Percentiles rank a stretch among this genome's conserved stretches.
Evolutionary conservation across 345 rosid genomes (phyloP).

Genomic region (Eucalyptus paniculata): DNA sequence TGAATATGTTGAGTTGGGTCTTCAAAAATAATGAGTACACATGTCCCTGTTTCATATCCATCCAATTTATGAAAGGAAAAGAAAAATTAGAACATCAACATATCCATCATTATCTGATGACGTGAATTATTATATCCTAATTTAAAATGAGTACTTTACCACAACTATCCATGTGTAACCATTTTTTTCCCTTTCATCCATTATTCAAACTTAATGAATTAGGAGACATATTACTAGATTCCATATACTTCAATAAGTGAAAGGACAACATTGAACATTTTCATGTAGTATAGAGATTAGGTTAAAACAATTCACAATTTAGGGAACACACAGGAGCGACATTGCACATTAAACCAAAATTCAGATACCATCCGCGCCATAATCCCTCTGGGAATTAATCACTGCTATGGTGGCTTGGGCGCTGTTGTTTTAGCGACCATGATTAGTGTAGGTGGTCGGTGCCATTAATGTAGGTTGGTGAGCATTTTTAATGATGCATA

Average conservation of each 20-base stretch:
- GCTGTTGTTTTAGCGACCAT: neutral
- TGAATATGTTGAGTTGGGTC: neutral
- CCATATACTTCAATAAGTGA: neutral
- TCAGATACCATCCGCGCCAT: rapidly evolving
- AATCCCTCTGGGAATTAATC: neutral
- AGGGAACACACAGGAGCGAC: rapidly evolving
- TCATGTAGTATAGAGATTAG: neutral
- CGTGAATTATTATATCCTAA: neutral
- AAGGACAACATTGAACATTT: neutral
- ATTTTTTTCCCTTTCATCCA: neutral
- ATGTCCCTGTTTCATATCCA: neutral
- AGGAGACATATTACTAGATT: neutral
- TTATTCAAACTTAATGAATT: neutral
- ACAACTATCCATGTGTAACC: neutral
- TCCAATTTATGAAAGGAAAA: neutral
- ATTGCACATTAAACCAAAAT: neutral
- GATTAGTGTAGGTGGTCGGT: neutral
- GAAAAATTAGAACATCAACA: neutral
- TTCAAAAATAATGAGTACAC: neutral
- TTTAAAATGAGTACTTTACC: neutral
- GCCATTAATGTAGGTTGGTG: neutral
- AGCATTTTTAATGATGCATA: neutral
- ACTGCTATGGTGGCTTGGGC: neutral
- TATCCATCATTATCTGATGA: neutral
- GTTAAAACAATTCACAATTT: neutral